Base-by-base conservation (phyloP, 2,329 filamentous ascomycete species). In the Paraconiothyrium brasiliense region DNA sequence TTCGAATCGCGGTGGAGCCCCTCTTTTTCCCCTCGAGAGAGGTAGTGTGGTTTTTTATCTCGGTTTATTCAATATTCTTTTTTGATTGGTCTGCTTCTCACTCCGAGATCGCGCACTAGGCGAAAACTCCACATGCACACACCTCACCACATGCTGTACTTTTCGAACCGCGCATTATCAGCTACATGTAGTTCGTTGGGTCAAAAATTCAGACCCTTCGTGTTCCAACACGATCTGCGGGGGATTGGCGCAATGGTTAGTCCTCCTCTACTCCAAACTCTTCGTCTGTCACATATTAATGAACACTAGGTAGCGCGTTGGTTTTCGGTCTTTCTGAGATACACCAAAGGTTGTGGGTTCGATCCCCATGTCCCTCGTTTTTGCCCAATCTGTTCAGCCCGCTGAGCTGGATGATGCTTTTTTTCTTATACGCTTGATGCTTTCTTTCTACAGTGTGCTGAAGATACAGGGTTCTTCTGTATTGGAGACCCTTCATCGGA, bases 391-490 rank as follows among this genome's bases (percentile, higher is more conserved):
- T 30, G 1, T 30, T 30, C 27, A 6, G 27, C 27, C 6, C 6
- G 6, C 6, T 4, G 27, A 30, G 27, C 27, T 30, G 27, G 6
- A 30, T 4, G 27, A 30, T 4, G 6, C 4, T 48, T 62, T 75
- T 72, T 7, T 59, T 71, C 63, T 59, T 55, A 3, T 67, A 67
- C 20, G 20, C 14, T 65, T 44, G 6, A 30, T 30, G 27, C 27
- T 30, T 30, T 30, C 6, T 30, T 30, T 30, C 6, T 30, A 30
- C 27, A 30, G 27, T 30, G 27, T 30, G 27, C 27, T 30, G 27
- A 30, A 30, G 27, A 30, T 30, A 6, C 27, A 30, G 27, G 6
- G 6, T 30, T 30, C 27, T 30, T 30, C 27, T 30, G 27, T 30
- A 30, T 6, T 30, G 27, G 27, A 49, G 20, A 20, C 20, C 9